phyloP scores from a whole-genome alignment of 1,284 basidiomycete species.

The Ceratorhiza oryzae-sativae region DNA sequence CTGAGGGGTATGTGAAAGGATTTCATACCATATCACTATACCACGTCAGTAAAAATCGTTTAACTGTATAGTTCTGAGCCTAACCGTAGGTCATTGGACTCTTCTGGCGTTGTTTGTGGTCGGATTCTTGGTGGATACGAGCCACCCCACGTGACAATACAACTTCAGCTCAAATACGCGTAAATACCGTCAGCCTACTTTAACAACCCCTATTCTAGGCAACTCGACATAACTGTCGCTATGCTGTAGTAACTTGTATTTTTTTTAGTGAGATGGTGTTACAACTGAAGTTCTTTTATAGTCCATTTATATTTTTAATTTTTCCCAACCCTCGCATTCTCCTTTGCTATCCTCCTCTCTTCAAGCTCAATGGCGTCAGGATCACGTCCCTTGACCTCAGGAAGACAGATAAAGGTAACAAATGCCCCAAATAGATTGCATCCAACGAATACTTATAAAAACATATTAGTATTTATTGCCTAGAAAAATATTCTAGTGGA shows the following conservation, averaged over 20 bases:
- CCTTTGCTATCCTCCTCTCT: conserved; percentile 25
- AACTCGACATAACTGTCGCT: too few species aligned
- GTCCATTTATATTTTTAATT: neutral
- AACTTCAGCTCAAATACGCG: neutral
- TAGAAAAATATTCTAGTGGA: conserved; percentile 38
- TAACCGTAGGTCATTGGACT: conserved; percentile 23
- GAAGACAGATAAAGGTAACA: conserved; percentile 29
- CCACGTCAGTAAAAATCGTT: neutral
- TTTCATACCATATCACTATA: conserved; percentile 23
- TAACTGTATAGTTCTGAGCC: neutral
- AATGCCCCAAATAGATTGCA: conserved; percentile 64
- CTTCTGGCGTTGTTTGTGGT: neutral
- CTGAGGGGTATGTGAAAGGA: neutral
- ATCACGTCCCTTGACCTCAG: conserved; percentile 40
- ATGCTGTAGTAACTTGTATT: too few species aligned
- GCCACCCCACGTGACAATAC: neutral
- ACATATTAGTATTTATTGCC: neutral
- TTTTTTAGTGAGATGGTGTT: too few species aligned
- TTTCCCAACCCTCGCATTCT: conserved; percentile 2
- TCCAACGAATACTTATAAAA: conserved; percentile 61
- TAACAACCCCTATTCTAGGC: neutral
- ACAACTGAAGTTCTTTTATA: neutral
- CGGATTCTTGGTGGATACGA: neutral
- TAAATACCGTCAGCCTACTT: neutral
- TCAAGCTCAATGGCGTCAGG: conserved; percentile 37